Evolutionary conservation across 306 rosid species (phyloP).

Genomic region (Cercis canadensis): DNA sequence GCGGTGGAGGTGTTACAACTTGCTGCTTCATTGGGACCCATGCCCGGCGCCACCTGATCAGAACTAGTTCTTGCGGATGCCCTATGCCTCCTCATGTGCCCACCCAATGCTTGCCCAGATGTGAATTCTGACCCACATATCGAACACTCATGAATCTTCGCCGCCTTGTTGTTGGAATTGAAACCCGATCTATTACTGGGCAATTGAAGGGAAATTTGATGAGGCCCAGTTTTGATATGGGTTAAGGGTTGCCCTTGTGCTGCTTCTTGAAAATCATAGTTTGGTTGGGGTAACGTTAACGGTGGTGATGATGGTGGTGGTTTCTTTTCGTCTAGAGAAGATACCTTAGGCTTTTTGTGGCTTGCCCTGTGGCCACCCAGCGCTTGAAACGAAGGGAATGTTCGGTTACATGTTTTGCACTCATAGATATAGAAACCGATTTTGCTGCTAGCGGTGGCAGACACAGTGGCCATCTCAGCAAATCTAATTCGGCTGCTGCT

Average conservation of each 20-base stretch:
- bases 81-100: conserved; percentile 94
- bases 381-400: conserved; percentile 95
- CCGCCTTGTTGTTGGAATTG: conserved; percentile 31
- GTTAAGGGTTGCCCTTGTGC: not conserved
- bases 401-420: conserved; percentile 93
- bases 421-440: conserved; percentile 57
- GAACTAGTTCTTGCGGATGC: conserved; percentile 28
- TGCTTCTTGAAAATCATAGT: conserved; percentile 35
- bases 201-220: conserved; percentile 38
- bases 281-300: not conserved
- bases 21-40: not conserved
- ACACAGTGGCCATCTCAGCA: conserved; percentile 4
- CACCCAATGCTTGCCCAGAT: conserved; percentile 94
- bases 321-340: conserved; percentile 41
- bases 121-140: conserved; percentile 86
- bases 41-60: not conserved
- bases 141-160: conserved; percentile 87
- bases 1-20: not conserved
- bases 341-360: conserved; percentile 68
- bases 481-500: conserved; percentile 15
- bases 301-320: not conserved
- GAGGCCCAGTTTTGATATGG: conserved; percentile 6
- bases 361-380: conserved; percentile 97
- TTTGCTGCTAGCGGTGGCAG: conserved; percentile 10
- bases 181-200: conserved; percentile 20